Conservation (phyloP, 306 rosid species). For the Ormosia emarginata region DNA sequence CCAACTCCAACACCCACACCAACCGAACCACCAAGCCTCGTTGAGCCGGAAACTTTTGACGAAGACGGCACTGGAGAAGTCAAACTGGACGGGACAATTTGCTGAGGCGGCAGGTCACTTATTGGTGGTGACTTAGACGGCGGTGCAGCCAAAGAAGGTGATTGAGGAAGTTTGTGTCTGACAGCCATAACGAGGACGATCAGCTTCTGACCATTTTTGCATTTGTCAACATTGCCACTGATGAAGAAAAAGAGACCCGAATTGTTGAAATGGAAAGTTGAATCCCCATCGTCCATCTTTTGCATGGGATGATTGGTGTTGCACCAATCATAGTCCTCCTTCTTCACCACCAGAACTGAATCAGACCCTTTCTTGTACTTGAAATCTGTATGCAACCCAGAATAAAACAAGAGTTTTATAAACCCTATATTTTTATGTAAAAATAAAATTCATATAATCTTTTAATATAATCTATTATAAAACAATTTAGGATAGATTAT, state of each 20-base stretch:
- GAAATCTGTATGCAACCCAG: conserved; percentile 46
- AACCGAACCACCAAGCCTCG: conserved; percentile 1
- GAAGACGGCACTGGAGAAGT: conserved; percentile 19
- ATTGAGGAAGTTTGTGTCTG: neutral
- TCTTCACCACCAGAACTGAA: conserved; percentile 59
- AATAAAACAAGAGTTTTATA: neutral
- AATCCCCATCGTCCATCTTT: conserved; percentile 46
- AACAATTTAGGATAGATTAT: no score
- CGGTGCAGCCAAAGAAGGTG: neutral
- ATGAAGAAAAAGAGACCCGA: conserved; percentile 65
- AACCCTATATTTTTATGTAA: neutral
- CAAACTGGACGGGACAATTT: neutral
- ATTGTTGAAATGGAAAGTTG: conserved; percentile 34
- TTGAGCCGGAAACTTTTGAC: neutral
- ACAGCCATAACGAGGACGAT: conserved; percentile 48
- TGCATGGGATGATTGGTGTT: conserved; percentile 41
- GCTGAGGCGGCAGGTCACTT: neutral
- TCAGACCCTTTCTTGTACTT: conserved; percentile 54
- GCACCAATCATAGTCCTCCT: conserved; percentile 56
- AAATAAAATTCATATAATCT: neutral
- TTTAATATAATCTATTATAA: no score
- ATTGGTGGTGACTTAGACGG: neutral
- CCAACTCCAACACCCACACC: conserved; percentile 9
- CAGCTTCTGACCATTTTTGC: conserved; percentile 57
- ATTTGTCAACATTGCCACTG: conserved; percentile 36